Percentiles rank a stretch among this genome's conserved stretches.
phyloP scores from a whole-genome alignment of 2,329 filamentous ascomycete genomes.

The Orbilia javanica region DNA sequence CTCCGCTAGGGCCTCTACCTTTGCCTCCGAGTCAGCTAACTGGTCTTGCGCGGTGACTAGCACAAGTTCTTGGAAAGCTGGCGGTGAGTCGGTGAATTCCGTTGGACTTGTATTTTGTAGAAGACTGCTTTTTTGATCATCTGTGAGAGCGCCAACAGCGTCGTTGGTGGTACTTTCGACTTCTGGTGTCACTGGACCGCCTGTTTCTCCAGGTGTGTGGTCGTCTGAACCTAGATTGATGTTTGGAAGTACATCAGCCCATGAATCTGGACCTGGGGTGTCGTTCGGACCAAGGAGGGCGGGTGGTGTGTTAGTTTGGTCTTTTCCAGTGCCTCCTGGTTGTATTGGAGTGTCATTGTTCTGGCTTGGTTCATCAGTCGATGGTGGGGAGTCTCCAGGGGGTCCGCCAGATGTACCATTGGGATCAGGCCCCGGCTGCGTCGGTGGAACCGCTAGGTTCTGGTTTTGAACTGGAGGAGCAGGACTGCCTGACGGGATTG shows the following conservation, averaged over 20 bases:
- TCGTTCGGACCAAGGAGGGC: background rate
- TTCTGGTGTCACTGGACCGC: background rate
- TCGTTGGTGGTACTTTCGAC: background rate
- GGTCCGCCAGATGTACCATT: background rate
- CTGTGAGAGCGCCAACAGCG: slow-evolving; percentile 12
- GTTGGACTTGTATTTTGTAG: slow-evolving; percentile 2
- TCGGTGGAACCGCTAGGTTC: background rate
- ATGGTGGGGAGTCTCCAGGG: background rate
- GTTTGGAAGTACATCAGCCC: background rate
- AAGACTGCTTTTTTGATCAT: slow-evolving; percentile 3
- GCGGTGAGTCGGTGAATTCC: background rate
- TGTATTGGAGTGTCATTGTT: too few species aligned
- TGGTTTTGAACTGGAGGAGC: background rate
- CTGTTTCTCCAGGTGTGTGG: background rate
- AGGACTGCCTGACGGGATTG: background rate
- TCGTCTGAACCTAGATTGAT: background rate
- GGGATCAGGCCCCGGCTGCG: background rate
- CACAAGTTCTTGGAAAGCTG: slow-evolving; percentile 18
- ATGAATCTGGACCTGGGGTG: background rate
- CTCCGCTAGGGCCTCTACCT: background rate
- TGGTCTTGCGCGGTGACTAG: slow-evolving; percentile 29
- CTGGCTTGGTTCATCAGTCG: background rate
- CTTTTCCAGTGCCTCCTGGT: background rate
- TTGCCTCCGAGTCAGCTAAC: background rate
- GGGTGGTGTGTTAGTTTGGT: background rate